Evolutionary conservation across 1,284 basidiomycete genomes (phyloP), one percentile per base, ranked within the genome.

Genomic region (Tilletia horrida): DNA sequence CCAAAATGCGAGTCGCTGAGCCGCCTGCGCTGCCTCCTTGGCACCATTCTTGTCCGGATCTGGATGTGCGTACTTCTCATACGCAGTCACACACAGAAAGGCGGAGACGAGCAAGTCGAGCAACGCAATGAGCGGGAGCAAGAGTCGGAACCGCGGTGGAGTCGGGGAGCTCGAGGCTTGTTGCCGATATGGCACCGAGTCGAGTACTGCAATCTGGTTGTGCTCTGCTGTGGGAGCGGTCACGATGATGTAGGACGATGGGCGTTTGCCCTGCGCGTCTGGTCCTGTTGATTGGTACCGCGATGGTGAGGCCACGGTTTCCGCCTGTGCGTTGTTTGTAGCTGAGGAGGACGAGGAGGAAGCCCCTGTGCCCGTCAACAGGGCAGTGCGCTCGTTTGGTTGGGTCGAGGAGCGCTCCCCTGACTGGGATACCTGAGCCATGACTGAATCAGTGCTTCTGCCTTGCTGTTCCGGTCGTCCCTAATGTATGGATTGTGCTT

Each of bases 41-140:
- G 44, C 64, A 63, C 2, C 70, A 64, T 31, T 71, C 66, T 70
- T 66, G 14, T 67, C 67, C 1, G 66, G 68, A 43, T 29, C 65
- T 21, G 65, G 64, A 11, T 66, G 47, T 1, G 67, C 47, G 44
- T 71, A 66, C 40, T 73, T 67, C 13, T 52, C 65, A 16, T 69
- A 61, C n/a, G 71, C 65, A 29, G 70, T 67, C 31, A 69, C 42
- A 27, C 70, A 70, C 23, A 75, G 71, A 0, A 63, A 43, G 31
- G 70, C 2, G 0, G 73, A 43, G 55, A 67, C 25, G 0, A 65
- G 65, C 23, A 66, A 47, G 63, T 73, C 73, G 57, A 75, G 40
- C 6, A 62, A 52, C 52, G 71, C 70, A 1, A 73, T 62, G 14
- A 35, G 13, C 29, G 64, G 63, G 18, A 65, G 47, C 3, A 62